Conservation (phyloP, 2,329 filamentous ascomycete species). For the Daldinia sp. region DNA sequence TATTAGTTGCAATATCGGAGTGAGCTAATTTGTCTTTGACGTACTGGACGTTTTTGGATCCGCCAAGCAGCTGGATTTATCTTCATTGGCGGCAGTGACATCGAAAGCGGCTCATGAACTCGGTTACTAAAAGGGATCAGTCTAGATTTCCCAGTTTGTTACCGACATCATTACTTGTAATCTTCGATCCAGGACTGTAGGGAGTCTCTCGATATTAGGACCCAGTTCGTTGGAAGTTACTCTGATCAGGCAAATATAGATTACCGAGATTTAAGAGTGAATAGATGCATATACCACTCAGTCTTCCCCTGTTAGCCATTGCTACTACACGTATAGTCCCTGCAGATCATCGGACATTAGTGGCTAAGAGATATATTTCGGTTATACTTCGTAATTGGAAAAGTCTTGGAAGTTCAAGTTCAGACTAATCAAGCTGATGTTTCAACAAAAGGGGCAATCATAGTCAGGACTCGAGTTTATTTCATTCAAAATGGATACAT, state of each 20-base stretch:
- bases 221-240: not conserved
- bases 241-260: slow-evolving; percentile 16
- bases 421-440: too few species aligned
- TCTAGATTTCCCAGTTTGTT: not conserved
- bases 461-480: not conserved
- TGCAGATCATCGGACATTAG: not conserved
- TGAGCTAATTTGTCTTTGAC: slow-evolving; percentile 9
- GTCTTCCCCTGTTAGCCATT: not conserved
- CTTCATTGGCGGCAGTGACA: not conserved
- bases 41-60: not conserved
- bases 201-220: not conserved
- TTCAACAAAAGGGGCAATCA: not conserved
- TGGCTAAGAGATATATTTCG: not conserved
- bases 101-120: not conserved
- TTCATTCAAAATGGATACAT: not conserved
- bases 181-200: not conserved
- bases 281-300: not conserved
- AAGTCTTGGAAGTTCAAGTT: not conserved
- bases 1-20: slow-evolving; percentile 8
- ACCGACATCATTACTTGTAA: not conserved
- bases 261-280: slow-evolving; percentile 25
- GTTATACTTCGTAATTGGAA: not conserved
- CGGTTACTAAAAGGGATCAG: not conserved
- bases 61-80: not conserved
- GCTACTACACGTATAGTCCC: not conserved